Evolutionary conservation across 176 grass and related monocot genomes (phyloP).

Genomic region (Echinochloa phyllopogon): DNA sequence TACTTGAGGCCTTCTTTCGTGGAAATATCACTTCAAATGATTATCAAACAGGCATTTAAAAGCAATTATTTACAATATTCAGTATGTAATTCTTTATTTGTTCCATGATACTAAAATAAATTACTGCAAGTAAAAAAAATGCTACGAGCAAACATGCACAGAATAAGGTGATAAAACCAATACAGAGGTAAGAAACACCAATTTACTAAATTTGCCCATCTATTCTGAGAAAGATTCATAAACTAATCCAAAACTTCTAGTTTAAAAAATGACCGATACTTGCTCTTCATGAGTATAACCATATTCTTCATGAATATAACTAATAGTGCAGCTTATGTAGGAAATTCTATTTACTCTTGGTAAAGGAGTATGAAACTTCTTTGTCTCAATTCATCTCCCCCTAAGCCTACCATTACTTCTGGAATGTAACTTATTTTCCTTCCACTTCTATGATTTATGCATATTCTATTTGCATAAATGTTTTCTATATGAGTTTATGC

Average conservation of each 20-base stretch:
- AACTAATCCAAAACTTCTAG: neutral
- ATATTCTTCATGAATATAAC: neutral
- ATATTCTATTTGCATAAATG: too few relatives aligned
- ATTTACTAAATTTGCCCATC: neutral
- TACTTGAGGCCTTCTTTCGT: too few relatives aligned
- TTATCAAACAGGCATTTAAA: neutral
- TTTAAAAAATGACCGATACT: neutral
- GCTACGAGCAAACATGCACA: neutral
- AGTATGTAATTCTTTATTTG: neutral
- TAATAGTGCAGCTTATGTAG: neutral
- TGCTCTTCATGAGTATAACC: neutral
- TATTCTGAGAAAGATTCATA: neutral
- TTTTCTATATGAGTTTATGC: too few relatives aligned
- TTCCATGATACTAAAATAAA: neutral
- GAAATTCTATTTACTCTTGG: neutral
- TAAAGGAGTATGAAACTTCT: too few relatives aligned
- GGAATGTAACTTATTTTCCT: too few relatives aligned
- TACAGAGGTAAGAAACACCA: neutral
- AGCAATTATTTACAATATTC: neutral
- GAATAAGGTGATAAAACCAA: neutral
- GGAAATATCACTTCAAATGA: neutral
- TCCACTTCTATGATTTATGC: too few relatives aligned
- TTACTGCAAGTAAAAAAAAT: neutral
- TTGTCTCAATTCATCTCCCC: too few relatives aligned
- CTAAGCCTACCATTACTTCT: too few relatives aligned